phyloP scores from a whole-genome alignment of 345 rosid species.

The Eucalyptus grandis region DNA sequence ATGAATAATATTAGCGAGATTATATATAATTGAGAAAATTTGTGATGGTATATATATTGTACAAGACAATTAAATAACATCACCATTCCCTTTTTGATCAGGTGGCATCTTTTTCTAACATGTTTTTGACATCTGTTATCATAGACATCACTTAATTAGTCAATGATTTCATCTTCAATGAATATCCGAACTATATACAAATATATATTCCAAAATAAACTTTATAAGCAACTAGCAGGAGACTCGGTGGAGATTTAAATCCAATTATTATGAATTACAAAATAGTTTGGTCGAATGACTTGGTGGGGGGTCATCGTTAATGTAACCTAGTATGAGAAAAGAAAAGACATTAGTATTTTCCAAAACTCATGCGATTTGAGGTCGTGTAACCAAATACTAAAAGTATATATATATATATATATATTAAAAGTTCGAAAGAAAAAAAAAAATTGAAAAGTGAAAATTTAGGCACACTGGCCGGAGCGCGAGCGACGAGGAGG shows the following conservation, averaged over 20 bases:
- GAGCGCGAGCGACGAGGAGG: background rate
- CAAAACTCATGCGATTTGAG: background rate
- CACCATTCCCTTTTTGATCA: too few species aligned
- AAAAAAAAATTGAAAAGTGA: background rate
- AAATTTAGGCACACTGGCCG: background rate
- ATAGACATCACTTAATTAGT: background rate
- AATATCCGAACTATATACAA: too few species aligned
- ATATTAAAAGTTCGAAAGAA: background rate
- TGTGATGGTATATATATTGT: too few species aligned
- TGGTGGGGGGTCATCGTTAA: background rate
- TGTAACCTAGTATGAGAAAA: background rate
- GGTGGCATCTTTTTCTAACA: background rate
- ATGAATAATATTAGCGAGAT: too few species aligned
- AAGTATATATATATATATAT: too few species aligned
- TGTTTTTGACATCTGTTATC: fast-evolving
- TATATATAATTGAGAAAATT: too few species aligned
- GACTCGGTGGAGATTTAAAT: background rate
- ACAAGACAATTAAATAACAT: too few species aligned
- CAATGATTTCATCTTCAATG: background rate
- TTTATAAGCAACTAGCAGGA: too few species aligned
- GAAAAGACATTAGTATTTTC: background rate
- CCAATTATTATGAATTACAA: background rate
- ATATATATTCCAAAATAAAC: too few species aligned
- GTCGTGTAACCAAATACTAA: too few species aligned
- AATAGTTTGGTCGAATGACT: background rate